Base-by-base conservation (phyloP, 331 rosid genomes). In the Phaseolus coccineus region DNA sequence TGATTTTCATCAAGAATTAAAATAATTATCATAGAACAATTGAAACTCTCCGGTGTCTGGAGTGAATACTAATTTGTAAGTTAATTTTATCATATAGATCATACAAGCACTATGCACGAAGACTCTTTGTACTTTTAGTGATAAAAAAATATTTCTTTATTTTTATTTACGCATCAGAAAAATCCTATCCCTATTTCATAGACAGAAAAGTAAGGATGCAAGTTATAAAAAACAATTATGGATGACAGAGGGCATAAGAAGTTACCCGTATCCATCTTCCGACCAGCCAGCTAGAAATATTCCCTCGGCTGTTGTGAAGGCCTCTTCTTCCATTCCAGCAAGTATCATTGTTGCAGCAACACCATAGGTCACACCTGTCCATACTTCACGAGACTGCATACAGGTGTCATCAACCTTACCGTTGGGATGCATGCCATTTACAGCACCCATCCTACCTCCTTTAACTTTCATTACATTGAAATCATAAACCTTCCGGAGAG, bases 401-500 rank as follows among this genome's bases (percentile, higher is more conserved):
- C 99, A 96, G 22, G 99, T 90, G 84, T 96, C 99, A 53, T 96
- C 99, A 80, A 96, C 98, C 90, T 82, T 90, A 44, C 98, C 99
- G 63, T 76, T 88, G 24, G 99, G 98, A 74, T 93, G 94, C 99
- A 96, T 96, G 27, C 99, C 99, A 77, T 96, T 96, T 57, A 96
- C 98, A 51, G 99, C 99, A 58, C 99, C 99, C 99, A 96, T 96
- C 67, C 87, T 88, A 33, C 99, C 99, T 48, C 99, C 99, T 85
- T 81, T 91, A 66, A 93, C 74, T 85, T 90, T 96, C 99, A 96
- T 93, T 66, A 96, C 98, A 68, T 96, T 96, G 89, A 90, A 96
- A 80, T 96, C 98, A 65, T 63, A 96, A 74, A 96, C 90, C 81
- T 93, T 93, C 77, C 81, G 87, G 16, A 96, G 96, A 57, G 98